Base-by-base conservation (phyloP, 306 rosid genomes). In the Glycine tomentella region DNA sequence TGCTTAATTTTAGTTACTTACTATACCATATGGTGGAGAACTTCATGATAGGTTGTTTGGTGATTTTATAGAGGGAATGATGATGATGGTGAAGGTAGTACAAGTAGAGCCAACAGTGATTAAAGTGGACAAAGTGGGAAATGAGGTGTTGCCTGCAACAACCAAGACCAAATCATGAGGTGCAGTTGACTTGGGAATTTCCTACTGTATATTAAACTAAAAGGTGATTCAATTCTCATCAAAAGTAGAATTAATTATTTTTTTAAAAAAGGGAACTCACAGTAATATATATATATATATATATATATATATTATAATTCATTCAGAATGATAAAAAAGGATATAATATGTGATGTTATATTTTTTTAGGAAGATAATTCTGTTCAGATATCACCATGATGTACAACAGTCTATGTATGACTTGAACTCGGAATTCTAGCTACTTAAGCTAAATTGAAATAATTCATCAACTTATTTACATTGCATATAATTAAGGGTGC, bases 151-250 rank as follows among this genome's bases (percentile, higher is more conserved):
- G 92, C 88, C 85, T 81, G 82, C 82, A 87, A 89, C 75, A 91
- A 81, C 76, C 91, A 84, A 90, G 93, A 94, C 97, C 97, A 94
- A 90, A 91, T 91, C 89, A 95, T 93, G 95, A 91, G 97, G 87
- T 77, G 90, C 61, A 80, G 99, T 95, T 95, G 99, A 95, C 99
- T 93, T 92, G 72, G 76, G 86, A 88, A 84, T 90, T 86, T 74
- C 75, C 51, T 59, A 20, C 64, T 65, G 20, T 80, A 72, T 53
- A 63, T 67, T 50, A 78, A 76, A 63, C 64, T 64, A 64, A 64
- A 64, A 66, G 59, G 42, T 45, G 56, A 68, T 42, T 4, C 48
- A 68, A 65, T 76, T 76, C 76, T 65, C 48, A 72, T 71, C 69
- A 52, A 12, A 69, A 59, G 10, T 59, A 62, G 44, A 62, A 62